Conservation (phyloP, 495 filamentous ascomycete species). For the Apiosordaria backusii region DNA sequence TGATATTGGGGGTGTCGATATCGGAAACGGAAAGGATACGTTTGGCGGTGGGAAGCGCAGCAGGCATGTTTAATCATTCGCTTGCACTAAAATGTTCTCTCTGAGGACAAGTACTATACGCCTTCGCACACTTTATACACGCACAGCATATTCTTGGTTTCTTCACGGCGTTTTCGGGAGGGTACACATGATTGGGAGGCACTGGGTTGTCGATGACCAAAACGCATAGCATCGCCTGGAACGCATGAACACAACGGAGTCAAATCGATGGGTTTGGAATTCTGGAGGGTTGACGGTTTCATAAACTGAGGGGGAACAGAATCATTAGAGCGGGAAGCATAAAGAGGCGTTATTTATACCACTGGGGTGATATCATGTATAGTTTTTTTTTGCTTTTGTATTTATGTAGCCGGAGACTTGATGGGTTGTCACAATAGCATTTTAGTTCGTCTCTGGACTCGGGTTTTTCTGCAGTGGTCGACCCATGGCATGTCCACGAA, state of each 20-base stretch:
- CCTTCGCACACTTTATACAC: neutral
- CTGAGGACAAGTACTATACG: neutral
- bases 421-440: neutral
- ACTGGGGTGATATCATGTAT: slow-evolving; percentile 16
- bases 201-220: slow-evolving; percentile 11
- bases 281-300: neutral
- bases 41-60: slow-evolving; percentile 67
- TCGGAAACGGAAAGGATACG: slow-evolving; percentile 56
- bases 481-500: too few relatives aligned
- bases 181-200: slow-evolving; percentile 5
- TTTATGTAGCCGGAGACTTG: slow-evolving; percentile 8
- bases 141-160: slow-evolving; percentile 45
- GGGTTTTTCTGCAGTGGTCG: too few relatives aligned
- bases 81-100: too few relatives aligned
- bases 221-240: slow-evolving; percentile 18
- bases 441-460: neutral
- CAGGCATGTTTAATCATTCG: slow-evolving; percentile 37
- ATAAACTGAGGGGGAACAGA: slow-evolving; percentile 1
- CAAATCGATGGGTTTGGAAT: slow-evolving; percentile 8
- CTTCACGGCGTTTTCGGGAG: slow-evolving; percentile 9
- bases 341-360: slow-evolving; percentile 23
- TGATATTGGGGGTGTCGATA: slow-evolving; percentile 65
- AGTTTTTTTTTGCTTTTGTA: neutral
- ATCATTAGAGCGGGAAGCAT: slow-evolving; percentile 19
- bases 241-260: slow-evolving; percentile 15